Conservation (phyloP, 371 early-diverging fungal genomes). For the Choanephora cucurbitarum region DNA sequence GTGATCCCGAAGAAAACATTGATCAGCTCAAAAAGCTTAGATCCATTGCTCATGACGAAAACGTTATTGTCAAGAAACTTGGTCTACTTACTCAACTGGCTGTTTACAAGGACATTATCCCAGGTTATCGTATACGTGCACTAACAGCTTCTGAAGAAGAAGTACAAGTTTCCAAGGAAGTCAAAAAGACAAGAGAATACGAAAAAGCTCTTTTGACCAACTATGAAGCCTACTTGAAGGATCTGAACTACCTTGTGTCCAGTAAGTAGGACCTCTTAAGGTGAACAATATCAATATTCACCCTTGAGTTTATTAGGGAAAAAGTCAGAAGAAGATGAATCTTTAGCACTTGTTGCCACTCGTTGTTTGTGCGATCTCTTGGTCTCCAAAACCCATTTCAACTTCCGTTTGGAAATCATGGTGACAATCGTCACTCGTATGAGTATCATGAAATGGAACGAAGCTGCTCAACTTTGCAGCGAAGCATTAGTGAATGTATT, state of each 20-base stretch:
- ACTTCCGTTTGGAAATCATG: constrained; percentile 88
- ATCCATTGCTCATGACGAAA: constrained; percentile 56
- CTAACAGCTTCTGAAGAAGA: constrained; percentile 79
- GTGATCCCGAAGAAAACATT: constrained; percentile 78
- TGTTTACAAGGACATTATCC: constrained; percentile 92
- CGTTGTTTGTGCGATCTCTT: constrained; percentile 79
- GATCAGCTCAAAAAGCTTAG: constrained; percentile 65
- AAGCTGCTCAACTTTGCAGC: constrained; percentile 71
- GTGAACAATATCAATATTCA: not conserved
- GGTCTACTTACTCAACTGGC: constrained; percentile 86
- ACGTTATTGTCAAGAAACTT: constrained; percentile 65
- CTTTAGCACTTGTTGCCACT: constrained; percentile 60
- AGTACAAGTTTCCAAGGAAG: constrained; percentile 83
- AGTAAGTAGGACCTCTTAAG: constrained; percentile 26
- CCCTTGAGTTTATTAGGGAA: constrained; percentile 15
- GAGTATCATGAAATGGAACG: constrained; percentile 56
- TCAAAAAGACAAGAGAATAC: constrained; percentile 81
- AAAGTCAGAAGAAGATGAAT: constrained; percentile 44
- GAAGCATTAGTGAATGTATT: constrained; percentile 78
- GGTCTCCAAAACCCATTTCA: constrained; percentile 85
- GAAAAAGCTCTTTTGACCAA: constrained; percentile 80
- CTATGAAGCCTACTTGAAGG: constrained; percentile 84
- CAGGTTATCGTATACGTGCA: constrained; percentile 92
- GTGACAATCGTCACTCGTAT: constrained; percentile 76
- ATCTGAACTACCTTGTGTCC: constrained; percentile 49